phyloP scores from a whole-genome alignment of 1,284 basidiomycete species.

The Apiotrichum montevideense region DNA sequence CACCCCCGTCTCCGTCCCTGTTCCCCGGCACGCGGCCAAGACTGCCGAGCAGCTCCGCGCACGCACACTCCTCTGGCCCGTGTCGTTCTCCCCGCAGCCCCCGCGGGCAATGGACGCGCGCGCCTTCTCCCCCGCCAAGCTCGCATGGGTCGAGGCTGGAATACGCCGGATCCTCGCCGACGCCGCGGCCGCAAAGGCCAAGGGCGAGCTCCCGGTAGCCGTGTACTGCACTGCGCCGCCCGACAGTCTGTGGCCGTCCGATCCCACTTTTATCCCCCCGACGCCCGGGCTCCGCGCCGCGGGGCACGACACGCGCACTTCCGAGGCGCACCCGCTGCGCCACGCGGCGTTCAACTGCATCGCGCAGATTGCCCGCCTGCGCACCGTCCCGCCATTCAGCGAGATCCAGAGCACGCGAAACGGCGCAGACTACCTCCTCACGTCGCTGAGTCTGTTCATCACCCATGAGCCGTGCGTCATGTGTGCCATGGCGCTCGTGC shows the following conservation, averaged over 20 bases:
- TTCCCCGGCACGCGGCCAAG: constrained; percentile 67
- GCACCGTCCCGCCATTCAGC: constrained; percentile 49
- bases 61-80: constrained; percentile 74
- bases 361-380: constrained; percentile 51
- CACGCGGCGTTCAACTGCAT: constrained; percentile 76
- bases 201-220: constrained; percentile 69
- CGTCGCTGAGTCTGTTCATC: constrained; percentile 69
- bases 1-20: constrained; percentile 55
- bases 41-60: constrained; percentile 60
- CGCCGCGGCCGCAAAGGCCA: constrained; percentile 50
- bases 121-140: constrained; percentile 59
- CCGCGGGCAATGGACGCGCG: constrained; percentile 54
- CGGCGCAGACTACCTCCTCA: constrained; percentile 77
- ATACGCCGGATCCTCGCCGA: constrained; percentile 54
- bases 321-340: constrained; percentile 65
- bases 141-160: constrained; percentile 67
- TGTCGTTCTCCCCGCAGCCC: constrained; percentile 63
- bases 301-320: constrained; percentile 63
- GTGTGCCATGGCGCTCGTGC: constrained; percentile 89
- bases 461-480: constrained; percentile 93
- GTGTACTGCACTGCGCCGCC: constrained; percentile 65
- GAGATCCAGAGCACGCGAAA: constrained; percentile 49
- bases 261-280: constrained; percentile 50
- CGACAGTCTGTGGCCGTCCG: constrained; percentile 44
- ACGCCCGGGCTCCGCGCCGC: constrained; percentile 42